Evolutionary conservation across 1,284 basidiomycete genomes (phyloP).

Genomic region (Cutaneotrichosporon sp.): DNA sequence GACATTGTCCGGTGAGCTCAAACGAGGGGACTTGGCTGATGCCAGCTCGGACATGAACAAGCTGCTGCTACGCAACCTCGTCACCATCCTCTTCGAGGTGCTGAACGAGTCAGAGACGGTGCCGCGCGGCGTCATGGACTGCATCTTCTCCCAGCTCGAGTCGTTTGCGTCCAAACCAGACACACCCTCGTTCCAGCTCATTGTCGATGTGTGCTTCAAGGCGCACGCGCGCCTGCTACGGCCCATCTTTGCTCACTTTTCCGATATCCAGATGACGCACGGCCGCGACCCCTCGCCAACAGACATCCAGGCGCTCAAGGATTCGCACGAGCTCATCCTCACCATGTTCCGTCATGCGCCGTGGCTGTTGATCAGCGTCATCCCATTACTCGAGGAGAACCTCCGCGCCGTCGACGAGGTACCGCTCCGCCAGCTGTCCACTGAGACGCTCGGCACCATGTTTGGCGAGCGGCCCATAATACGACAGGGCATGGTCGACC

Average conservation of each 20-base stretch:
- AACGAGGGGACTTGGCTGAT: background rate
- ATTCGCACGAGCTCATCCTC: slow-evolving; percentile 78
- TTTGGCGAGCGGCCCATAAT: slow-evolving; percentile 62
- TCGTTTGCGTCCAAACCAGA: slow-evolving; percentile 61
- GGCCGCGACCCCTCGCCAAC: slow-evolving; percentile 48
- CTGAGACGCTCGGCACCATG: slow-evolving; percentile 82
- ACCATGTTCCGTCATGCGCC: slow-evolving; percentile 77
- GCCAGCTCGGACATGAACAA: slow-evolving; percentile 67
- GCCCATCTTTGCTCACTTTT: slow-evolving; percentile 84
- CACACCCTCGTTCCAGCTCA: slow-evolving; percentile 74
- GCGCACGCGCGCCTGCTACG: slow-evolving; percentile 83
- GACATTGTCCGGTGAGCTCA: slow-evolving; percentile 59
- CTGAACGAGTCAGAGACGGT: slow-evolving; percentile 77
- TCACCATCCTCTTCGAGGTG: slow-evolving; percentile 80
- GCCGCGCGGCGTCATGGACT: slow-evolving; percentile 71
- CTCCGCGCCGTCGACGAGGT: slow-evolving; percentile 67
- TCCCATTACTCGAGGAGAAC: slow-evolving; percentile 90
- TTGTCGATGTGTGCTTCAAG: slow-evolving; percentile 77
- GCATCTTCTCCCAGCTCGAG: slow-evolving; percentile 78
- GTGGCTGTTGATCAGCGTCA: slow-evolving; percentile 74
- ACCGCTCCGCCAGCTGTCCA: slow-evolving; percentile 68
- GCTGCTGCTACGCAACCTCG: slow-evolving; percentile 81
- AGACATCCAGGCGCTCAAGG: slow-evolving; percentile 53
- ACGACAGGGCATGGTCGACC: slow-evolving; percentile 55
- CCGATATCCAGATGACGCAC: slow-evolving; percentile 69